phyloP scores from a whole-genome alignment of 331 rosid genomes.

The Arachis monticola region DNA sequence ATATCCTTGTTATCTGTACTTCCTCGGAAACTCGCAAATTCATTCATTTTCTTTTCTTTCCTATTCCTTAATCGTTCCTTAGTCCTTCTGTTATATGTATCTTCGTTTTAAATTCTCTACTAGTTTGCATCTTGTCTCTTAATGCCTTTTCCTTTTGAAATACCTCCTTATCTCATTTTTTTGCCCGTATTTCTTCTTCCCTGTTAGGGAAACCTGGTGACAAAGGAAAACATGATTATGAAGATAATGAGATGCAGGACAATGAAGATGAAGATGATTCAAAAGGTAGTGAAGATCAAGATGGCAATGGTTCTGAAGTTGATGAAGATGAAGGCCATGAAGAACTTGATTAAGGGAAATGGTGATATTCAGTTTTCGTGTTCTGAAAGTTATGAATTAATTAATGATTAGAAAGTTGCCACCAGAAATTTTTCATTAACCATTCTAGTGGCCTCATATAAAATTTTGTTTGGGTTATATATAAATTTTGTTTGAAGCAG shows the following conservation, averaged over 20 bases:
- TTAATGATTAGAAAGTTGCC: conserved; percentile 3
- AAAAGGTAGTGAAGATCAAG: conserved; percentile 43
- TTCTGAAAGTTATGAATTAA: not conserved
- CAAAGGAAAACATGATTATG: conserved; percentile 52
- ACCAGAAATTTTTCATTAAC: conserved; percentile 28
- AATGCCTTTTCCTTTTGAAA: conserved; percentile 12
- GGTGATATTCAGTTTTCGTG: not conserved
- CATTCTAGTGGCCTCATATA: conserved; percentile 28
- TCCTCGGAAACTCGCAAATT: not conserved
- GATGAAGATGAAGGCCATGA: conserved; percentile 28
- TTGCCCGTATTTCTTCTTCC: not conserved
- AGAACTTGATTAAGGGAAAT: conserved; percentile 38
- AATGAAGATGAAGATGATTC: not conserved
- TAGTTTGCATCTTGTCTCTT: not conserved
- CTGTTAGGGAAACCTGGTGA: conserved; percentile 36
- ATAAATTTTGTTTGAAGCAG: not conserved
- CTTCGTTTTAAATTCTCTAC: not conserved
- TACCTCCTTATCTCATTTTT: not conserved
- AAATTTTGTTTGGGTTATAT: conserved; percentile 12
- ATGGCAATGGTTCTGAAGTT: conserved; percentile 43
- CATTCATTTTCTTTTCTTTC: not conserved
- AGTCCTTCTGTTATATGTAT: not conserved
- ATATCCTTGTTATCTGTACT: not conserved
- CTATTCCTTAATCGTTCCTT: conserved; percentile 7
- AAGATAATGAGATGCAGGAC: conserved; percentile 23